Evolutionary conservation across 768 basidiomycete species (phyloP).

Genomic region (Lactarius hengduanensis): DNA sequence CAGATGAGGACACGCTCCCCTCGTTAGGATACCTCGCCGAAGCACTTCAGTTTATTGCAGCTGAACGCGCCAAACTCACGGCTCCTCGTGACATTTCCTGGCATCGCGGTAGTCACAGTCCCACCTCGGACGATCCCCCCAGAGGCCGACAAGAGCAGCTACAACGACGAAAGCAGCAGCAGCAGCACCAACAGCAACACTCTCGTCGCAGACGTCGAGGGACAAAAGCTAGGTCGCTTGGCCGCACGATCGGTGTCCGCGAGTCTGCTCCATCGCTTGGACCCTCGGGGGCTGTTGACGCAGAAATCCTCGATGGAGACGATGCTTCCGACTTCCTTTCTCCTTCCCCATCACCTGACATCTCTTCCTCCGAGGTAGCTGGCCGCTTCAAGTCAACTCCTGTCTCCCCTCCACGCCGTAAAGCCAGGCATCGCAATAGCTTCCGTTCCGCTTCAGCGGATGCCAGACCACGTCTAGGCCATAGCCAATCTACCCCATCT

Average conservation of each 20-base stretch:
- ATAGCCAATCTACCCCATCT: conserved; percentile 48
- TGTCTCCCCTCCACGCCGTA: conserved; percentile 28
- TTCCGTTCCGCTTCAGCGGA: conserved; percentile 29
- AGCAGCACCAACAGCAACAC: conserved; percentile 13
- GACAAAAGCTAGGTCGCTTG: conserved; percentile 31
- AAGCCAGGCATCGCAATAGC: conserved; percentile 15
- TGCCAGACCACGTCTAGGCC: conserved; percentile 38
- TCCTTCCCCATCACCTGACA: conserved; percentile 34
- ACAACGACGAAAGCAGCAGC: not conserved
- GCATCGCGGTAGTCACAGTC: conserved; percentile 25
- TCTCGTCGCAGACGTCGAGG: conserved; percentile 39
- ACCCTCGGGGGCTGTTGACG: conserved; percentile 15
- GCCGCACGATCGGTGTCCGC: conserved; percentile 17
- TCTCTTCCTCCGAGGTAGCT: conserved; percentile 32
- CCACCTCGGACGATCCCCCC: conserved; percentile 24
- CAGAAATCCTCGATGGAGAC: conserved; percentile 28
- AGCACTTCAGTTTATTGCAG: conserved; percentile 71
- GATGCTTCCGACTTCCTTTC: conserved; percentile 33
- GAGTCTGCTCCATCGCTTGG: conserved; percentile 8
- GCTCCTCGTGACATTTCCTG: conserved; percentile 38
- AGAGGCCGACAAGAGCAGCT: conserved; percentile 1
- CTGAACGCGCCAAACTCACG: conserved; percentile 60
- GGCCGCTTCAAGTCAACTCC: conserved; percentile 35
- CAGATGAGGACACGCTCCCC: conserved; percentile 44
- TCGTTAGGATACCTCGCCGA: conserved; percentile 73